These are phyloP conservation scores for Trebouxia sp. DNA, from an alignment of 139 green algal species.

Conservation along the genomic window DNA sequence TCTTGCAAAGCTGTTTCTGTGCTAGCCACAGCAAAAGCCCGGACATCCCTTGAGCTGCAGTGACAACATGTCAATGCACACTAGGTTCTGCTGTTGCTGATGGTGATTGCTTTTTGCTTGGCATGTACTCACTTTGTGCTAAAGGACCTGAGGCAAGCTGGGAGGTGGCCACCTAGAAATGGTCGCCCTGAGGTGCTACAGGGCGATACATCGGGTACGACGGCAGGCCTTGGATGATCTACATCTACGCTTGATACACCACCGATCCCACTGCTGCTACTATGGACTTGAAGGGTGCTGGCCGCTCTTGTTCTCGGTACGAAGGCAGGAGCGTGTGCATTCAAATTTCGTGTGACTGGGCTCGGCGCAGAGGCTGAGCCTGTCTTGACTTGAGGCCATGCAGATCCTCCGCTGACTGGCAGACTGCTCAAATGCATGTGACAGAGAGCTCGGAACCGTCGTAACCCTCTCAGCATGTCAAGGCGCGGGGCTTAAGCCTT, in stretches of 20 bases:
- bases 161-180: background rate
- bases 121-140: no score
- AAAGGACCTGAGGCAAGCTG: background rate
- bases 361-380: background rate
- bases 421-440: background rate
- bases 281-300: background rate
- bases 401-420: background rate
- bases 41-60: slow-evolving; percentile 1
- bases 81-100: background rate
- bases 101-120: no score
- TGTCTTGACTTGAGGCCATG: background rate
- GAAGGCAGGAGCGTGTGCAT: background rate
- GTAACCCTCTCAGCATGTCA: background rate
- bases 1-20: background rate
- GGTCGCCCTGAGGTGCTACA: background rate
- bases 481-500: background rate
- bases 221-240: background rate
- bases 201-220: background rate
- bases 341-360: background rate
- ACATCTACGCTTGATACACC: background rate
- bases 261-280: background rate
- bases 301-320: background rate
- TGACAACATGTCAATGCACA: no score
- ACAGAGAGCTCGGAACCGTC: background rate
- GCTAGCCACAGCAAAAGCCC: background rate